Base-by-base conservation (phyloP, 2,329 filamentous ascomycete genomes). In the Chalaropsis ovoidea region DNA sequence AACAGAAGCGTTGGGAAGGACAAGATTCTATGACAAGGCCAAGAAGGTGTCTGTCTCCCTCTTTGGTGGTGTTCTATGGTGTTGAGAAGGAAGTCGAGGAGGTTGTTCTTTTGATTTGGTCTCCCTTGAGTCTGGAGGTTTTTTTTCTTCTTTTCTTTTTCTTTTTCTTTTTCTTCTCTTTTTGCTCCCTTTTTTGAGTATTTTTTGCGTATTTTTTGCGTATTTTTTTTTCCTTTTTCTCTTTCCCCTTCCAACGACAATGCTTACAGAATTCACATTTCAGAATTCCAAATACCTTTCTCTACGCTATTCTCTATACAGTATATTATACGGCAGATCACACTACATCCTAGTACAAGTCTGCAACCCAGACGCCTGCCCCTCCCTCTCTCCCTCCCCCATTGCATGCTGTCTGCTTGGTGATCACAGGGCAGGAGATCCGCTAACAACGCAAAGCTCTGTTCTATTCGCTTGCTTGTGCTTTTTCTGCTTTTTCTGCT, bases 301-400 rank as follows among this genome's bases (percentile, higher is more conserved):
- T 24, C 41, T 17, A n/a, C 17, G 22, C 39, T 43, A 43, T 17
- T 8, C 52, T 56, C 11, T 27, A 31, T 56, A 3, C 52, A 56
- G 52, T n/a, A 56, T 31, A 35, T 56, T 56, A 11, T 56, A 56
- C 24, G 52, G 52, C 52, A 56, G 52, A 56, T 56, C 52, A 56
- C 52, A 56, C 52, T 35, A 56, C 52, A 56, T 56, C 52, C 52
- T 35, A n/a, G 52, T 56, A 24, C 52, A 56, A 35, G 52, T 56
- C 52, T 56, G 52, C 52, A 56, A 35, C 52, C 7, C 52, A 7
- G 17, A 35, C 8, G 1, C 19, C 15, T 22, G 8, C 31, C 31
- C 31, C 31, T 31, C 31, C 3, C 31, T 6, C 31, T 31, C 31
- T 2, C 31, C 31, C 31, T 31, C 22, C 45, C 45, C 49, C 8